These are phyloP conservation scores for Selenicereus undatus DNA, from an alignment of 148 eudicot genomes.

Conservation along the genomic window DNA sequence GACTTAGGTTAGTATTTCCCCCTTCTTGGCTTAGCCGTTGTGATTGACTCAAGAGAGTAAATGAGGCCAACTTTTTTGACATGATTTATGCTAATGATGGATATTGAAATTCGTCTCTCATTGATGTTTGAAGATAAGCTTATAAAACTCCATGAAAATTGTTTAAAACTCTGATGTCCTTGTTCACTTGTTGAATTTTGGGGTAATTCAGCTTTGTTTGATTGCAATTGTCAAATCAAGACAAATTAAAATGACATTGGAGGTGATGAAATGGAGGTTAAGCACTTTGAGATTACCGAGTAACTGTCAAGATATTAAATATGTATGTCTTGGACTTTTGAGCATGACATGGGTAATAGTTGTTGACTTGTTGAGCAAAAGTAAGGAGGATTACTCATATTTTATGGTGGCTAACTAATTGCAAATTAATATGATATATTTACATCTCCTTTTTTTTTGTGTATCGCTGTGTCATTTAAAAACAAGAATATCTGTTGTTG, in stretches of 20 bases:
- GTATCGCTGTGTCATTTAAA: background rate
- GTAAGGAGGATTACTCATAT: background rate
- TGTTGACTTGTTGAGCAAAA: conserved; percentile 1
- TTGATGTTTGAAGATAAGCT: too few species aligned
- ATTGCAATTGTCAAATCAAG: background rate
- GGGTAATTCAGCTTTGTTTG: background rate
- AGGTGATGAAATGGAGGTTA: background rate
- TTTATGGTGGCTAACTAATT: background rate
- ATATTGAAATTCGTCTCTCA: background rate
- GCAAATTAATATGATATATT: background rate
- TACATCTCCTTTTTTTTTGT: background rate
- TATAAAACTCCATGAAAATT: background rate
- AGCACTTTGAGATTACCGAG: background rate
- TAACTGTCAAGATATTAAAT: background rate
- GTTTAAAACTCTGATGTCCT: background rate
- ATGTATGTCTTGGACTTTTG: conserved; percentile 9
- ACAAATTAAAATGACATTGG: background rate
- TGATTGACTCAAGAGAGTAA: background rate
- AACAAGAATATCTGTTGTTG: conserved; percentile 5
- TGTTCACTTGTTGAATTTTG: background rate
- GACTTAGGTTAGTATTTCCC: background rate
- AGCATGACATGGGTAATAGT: background rate
- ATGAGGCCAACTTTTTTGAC: too few species aligned
- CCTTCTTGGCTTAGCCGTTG: background rate
- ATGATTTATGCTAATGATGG: background rate